Conservation (phyloP, 805 yeast genomes). For the Barnettozyma wickerhamii region DNA sequence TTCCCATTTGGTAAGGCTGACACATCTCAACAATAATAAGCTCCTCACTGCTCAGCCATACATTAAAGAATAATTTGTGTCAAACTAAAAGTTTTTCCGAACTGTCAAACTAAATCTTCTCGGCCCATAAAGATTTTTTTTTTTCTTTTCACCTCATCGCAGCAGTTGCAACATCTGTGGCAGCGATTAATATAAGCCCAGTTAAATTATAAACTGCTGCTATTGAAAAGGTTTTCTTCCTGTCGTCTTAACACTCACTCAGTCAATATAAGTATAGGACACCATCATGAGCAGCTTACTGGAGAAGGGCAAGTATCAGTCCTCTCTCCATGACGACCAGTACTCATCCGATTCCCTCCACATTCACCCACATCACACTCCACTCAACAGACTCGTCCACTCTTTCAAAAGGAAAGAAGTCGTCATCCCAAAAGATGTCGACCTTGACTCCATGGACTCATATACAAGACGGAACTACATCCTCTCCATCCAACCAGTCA, state of each 20-base stretch:
- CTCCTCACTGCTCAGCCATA: too few species aligned
- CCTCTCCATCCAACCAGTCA: constrained; percentile 33
- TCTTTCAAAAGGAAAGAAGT: constrained; percentile 23
- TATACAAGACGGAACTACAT: constrained; percentile 24
- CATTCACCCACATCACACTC: too few species aligned
- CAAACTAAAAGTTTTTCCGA: too few species aligned
- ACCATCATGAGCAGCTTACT: not conserved
- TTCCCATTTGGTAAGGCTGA: too few species aligned
- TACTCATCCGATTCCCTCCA: too few species aligned
- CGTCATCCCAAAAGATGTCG: constrained; percentile 15
- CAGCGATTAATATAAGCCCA: too few species aligned
- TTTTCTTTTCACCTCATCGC: not conserved
- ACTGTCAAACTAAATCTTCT: not conserved
- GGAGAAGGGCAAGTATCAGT: not conserved
- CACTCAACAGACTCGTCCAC: constrained; percentile 7
- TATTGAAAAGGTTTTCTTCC: too few species aligned
- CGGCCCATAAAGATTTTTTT: not conserved
- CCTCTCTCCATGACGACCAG: not conserved
- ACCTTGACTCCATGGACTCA: constrained; percentile 18
- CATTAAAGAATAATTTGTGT: too few species aligned
- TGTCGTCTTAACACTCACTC: not conserved
- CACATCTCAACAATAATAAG: too few species aligned
- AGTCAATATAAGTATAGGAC: not conserved
- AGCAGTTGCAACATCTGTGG: not conserved
- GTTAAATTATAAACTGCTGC: too few species aligned